Evolutionary conservation across 2,329 filamentous ascomycete genomes (phyloP).

Genomic region (Xylaria polymorpha): DNA sequence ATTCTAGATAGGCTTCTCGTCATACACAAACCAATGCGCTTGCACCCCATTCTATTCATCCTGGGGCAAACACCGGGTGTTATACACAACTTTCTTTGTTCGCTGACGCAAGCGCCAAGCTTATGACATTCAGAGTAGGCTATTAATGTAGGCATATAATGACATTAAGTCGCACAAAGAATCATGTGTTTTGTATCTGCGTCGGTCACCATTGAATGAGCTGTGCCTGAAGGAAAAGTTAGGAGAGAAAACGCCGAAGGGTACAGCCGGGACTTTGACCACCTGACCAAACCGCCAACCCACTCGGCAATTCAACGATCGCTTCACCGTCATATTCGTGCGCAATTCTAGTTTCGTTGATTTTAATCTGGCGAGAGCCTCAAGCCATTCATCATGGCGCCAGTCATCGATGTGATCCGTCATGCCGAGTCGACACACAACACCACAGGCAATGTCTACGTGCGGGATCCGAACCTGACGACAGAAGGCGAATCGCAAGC

Average conservation of each 20-base stretch:
- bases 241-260: background rate
- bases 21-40: background rate
- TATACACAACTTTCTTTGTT: background rate
- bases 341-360: background rate
- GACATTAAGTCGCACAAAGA: background rate
- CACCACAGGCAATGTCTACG: constrained; percentile 68
- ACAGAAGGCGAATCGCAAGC: constrained; percentile 78
- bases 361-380: background rate
- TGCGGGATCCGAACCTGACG: constrained; percentile 81
- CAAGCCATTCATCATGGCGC: constrained; percentile 52
- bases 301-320: background rate
- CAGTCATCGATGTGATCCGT: constrained; percentile 73
- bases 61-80: background rate
- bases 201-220: background rate
- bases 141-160: background rate
- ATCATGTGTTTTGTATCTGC: background rate
- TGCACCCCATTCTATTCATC: background rate
- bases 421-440: constrained; percentile 85
- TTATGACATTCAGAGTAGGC: background rate
- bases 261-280: background rate
- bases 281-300: background rate
- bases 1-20: background rate
- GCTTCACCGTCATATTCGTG: background rate
- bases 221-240: background rate
- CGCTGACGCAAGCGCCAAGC: background rate